Percentiles rank a stretch among this genome's conserved stretches.
These are phyloP conservation scores for Fusarium paranaense DNA, from an alignment of 2,329 filamentous ascomycete genomes.

Conservation along the genomic window DNA sequence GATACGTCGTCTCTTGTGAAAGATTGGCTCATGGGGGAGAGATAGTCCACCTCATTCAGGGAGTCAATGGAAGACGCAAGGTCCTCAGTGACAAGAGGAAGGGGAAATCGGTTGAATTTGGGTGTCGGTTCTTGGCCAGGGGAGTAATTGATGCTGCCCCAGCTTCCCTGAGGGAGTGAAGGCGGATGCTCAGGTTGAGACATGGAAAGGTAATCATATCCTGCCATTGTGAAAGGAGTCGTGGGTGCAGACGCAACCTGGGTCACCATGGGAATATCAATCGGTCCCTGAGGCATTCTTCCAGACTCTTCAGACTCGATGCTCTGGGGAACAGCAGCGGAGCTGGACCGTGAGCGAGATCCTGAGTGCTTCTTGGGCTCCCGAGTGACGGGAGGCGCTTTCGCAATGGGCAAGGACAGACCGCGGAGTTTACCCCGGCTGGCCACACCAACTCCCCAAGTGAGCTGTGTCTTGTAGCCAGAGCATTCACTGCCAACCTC, in stretches of 20 bases:
- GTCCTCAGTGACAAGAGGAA: constrained; percentile 61
- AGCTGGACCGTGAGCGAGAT: constrained; percentile 59
- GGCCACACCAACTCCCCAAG: constrained; percentile 95
- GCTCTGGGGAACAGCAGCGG: constrained; percentile 49
- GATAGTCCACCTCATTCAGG: constrained; percentile 71
- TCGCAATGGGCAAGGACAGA: constrained; percentile 78
- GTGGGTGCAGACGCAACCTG: constrained; percentile 58
- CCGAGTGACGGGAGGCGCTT: constrained; percentile 66
- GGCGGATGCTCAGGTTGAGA: constrained; percentile 59
- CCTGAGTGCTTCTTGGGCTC: constrained; percentile 61
- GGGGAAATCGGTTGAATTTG: constrained; percentile 59
- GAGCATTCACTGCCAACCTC: constrained; percentile 93
- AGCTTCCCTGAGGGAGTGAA: constrained; percentile 55
- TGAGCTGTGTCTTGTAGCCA: constrained; percentile 96
- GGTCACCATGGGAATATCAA: constrained; percentile 50
- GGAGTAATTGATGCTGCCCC: constrained; percentile 62
- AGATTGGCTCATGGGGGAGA: constrained; percentile 69
- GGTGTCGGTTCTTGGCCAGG: constrained; percentile 51
- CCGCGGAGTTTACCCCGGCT: constrained; percentile 95
- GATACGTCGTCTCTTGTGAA: constrained; percentile 69
- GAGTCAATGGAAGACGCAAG: constrained; percentile 69
- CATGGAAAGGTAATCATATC: constrained; percentile 65
- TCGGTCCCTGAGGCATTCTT: constrained; percentile 47
- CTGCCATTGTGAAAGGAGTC: constrained; percentile 50
- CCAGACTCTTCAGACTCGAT: constrained; percentile 50